Evolutionary conservation across 169 alveolate species (phyloP).

Genomic region (Theileria parva): DNA sequence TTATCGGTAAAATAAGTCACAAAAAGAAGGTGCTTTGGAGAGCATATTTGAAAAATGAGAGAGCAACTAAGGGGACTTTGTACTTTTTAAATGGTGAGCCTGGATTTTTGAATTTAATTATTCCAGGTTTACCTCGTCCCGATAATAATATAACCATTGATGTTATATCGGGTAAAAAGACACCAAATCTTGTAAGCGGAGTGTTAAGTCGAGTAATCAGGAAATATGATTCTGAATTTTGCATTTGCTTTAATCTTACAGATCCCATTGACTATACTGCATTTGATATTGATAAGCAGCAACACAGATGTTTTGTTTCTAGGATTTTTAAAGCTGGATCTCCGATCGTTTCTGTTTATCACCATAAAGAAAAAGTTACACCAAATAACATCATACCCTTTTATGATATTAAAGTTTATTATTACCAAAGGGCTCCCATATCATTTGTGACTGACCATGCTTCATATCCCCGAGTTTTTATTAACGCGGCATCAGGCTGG

Average conservation of each 20-base stretch:
- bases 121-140: neutral
- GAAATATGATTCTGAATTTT: neutral
- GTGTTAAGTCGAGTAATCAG: neutral
- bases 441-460: neutral
- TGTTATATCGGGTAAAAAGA: neutral
- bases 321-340: neutral
- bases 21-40: neutral
- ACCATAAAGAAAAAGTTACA: neutral
- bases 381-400: constrained; percentile 10
- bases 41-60: neutral
- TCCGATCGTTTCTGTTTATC: neutral
- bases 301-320: neutral
- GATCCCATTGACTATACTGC: neutral
- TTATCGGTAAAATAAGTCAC: neutral
- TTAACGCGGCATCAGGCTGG: neutral
- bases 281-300: neutral
- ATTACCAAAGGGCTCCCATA: neutral
- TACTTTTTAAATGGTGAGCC: neutral
- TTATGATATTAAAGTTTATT: neutral
- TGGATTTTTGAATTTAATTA: neutral
- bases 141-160: neutral
- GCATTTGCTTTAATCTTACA: neutral
- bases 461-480: neutral
- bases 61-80: neutral
- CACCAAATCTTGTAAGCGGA: neutral